Evolutionary conservation across 176 grass and related monocot species (phyloP).

Genomic region (Oropetium thomaeum): DNA sequence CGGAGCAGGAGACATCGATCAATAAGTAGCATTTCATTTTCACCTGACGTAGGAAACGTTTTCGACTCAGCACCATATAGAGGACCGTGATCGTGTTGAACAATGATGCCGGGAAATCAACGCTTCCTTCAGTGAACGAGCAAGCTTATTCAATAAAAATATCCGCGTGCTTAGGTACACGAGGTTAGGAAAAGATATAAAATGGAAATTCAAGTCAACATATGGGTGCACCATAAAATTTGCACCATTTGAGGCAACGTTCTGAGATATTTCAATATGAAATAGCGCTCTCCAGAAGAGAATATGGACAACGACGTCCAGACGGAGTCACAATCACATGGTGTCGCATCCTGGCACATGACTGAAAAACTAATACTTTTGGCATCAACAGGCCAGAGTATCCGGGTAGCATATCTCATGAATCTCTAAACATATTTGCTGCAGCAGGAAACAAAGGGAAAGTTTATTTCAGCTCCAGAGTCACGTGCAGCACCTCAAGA

Average conservation of each 20-base stretch:
- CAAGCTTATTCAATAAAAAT: background rate
- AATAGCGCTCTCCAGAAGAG: constrained; percentile 24
- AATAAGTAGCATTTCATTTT: constrained; percentile 9
- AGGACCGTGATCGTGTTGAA: background rate
- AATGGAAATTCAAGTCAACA: background rate
- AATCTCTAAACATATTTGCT: constrained; percentile 28
- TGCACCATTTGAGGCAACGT: background rate
- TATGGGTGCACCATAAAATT: background rate
- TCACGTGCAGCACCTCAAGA: background rate
- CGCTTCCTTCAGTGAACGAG: constrained; percentile 1
- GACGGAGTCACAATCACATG: constrained; percentile 33
- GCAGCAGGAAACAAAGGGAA: constrained; percentile 7
- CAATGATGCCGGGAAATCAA: background rate
- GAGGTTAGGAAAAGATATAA: constrained; percentile 6
- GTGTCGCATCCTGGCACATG: constrained; percentile 38
- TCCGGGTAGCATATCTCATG: constrained; percentile 21
- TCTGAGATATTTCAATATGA: constrained; percentile 24
- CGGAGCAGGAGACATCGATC: background rate
- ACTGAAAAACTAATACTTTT: constrained; percentile 21
- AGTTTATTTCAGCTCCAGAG: background rate
- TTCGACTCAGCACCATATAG: background rate
- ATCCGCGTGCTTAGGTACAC: background rate
- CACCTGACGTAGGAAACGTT: constrained; percentile 2
- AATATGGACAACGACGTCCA: constrained; percentile 20
- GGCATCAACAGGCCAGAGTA: constrained; percentile 11